Conservation (phyloP, 176 grass and related monocot genomes). For the Oryza officinalis region DNA sequence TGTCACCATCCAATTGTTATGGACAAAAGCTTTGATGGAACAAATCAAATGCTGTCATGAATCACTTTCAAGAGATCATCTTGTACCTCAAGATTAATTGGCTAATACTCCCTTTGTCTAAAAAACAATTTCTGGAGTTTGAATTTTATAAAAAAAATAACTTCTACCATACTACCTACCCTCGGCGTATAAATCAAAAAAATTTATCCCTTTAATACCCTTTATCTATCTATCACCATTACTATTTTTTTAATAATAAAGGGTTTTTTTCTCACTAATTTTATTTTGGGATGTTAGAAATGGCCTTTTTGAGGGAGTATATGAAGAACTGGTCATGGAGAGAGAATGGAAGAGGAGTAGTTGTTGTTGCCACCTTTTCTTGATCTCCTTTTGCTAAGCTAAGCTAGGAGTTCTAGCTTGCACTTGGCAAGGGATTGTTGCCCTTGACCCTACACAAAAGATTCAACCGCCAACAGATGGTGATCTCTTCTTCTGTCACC, state of each 20-base stretch:
- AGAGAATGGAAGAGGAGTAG: neutral
- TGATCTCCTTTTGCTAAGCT: neutral
- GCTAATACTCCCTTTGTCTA: neutral
- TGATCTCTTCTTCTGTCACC: neutral
- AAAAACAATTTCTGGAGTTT: too few species aligned
- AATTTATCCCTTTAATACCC: too few species aligned
- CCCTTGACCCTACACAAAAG: constrained; percentile 12
- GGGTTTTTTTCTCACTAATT: too few species aligned
- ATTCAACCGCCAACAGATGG: constrained; percentile 41
- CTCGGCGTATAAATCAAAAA: too few species aligned
- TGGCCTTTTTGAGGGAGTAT: too few species aligned
- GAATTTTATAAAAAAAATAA: too few species aligned
- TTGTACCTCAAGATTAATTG: constrained; percentile 1
- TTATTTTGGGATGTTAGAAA: too few species aligned
- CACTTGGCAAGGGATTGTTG: constrained; percentile 24
- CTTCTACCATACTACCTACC: too few species aligned
- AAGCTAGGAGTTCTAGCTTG: neutral
- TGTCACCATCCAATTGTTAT: neutral
- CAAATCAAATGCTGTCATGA: neutral
- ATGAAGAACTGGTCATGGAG: constrained; percentile 7
- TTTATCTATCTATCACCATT: too few species aligned
- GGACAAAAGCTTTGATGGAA: constrained; percentile 1
- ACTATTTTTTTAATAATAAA: too few species aligned
- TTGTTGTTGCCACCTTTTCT: too few species aligned
- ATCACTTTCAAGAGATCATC: neutral